A percentile compares a stretch with the other conserved stretches of the same genome.
phyloP scores from a whole-genome alignment of 352 stramenopile genomes.

The Pythium utonaiense region DNA sequence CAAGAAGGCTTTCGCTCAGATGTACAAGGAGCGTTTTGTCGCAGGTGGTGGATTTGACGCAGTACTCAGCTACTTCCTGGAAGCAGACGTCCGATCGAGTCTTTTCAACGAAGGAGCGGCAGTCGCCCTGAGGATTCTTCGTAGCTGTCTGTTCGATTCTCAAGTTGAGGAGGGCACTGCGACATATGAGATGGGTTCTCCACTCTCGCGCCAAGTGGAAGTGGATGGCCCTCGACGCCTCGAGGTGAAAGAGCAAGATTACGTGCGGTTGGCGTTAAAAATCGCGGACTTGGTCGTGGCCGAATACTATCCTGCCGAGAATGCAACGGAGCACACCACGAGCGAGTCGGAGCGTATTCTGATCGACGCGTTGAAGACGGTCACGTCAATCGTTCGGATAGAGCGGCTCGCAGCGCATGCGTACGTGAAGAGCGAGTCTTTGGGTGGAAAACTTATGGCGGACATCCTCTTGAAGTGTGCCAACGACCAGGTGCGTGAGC shows the following conservation, averaged over 20 bases:
- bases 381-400: constrained; percentile 75
- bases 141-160: constrained; percentile 73
- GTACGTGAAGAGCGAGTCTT: constrained; percentile 43
- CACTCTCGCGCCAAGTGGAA: constrained; percentile 1
- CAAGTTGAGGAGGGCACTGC: constrained; percentile 23
- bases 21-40: constrained; percentile 73
- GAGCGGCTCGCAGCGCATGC: constrained; percentile 57
- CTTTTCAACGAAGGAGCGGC: constrained; percentile 84
- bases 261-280: constrained; percentile 70
- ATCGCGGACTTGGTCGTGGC: constrained; percentile 79
- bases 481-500: constrained; percentile 77
- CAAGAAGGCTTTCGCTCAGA: constrained; percentile 53
- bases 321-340: constrained; percentile 20
- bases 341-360: constrained; percentile 70
- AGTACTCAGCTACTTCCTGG: constrained; percentile 82
- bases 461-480: constrained; percentile 59
- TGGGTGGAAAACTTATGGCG: constrained; percentile 41
- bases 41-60: constrained; percentile 74
- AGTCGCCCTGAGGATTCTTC: constrained; percentile 78
- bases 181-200: constrained; percentile 12
- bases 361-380: constrained; percentile 81
- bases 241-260: constrained; percentile 50
- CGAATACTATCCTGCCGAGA: constrained; percentile 49
- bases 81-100: constrained; percentile 56
- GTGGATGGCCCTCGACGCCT: constrained; percentile 6